A percentile compares a stretch with the other conserved stretches of the same genome.
phyloP scores from a whole-genome alignment of 2,329 filamentous ascomycete genomes.

The Leptographium galeiforme region DNA sequence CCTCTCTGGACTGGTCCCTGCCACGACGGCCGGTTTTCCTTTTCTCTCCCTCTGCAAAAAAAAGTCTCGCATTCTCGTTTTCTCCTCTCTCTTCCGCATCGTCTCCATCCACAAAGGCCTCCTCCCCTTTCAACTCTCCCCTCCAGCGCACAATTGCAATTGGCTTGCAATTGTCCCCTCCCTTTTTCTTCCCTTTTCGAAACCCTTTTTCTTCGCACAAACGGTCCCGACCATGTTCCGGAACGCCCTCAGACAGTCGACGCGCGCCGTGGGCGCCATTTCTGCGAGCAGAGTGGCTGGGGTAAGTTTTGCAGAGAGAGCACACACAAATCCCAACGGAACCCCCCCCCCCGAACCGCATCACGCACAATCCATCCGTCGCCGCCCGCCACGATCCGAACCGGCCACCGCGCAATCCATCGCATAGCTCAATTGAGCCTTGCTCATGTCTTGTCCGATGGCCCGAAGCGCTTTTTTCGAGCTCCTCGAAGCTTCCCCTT shows the following conservation, averaged over 20 bases:
- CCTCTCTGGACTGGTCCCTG: constrained; percentile 2
- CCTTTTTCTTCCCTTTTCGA: constrained; percentile 33
- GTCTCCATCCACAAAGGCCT: constrained; percentile 5
- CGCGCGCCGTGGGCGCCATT: constrained; percentile 86
- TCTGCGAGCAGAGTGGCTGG: constrained; percentile 85
- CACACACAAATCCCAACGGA: neutral
- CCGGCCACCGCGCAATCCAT: neutral
- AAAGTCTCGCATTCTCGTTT: constrained; percentile 10
- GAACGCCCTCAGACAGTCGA: constrained; percentile 94
- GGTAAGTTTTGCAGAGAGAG: constrained; percentile 52
- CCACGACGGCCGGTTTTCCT: constrained; percentile 6
- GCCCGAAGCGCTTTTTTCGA: neutral
- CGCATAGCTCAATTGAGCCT: neutral
- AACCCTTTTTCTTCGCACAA: constrained; percentile 22
- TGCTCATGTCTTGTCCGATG: neutral
- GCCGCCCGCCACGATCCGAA: neutral
- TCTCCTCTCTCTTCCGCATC: constrained; percentile 11
- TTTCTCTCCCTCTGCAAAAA: constrained; percentile 6
- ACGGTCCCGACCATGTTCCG: constrained; percentile 64
- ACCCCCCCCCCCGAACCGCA: neutral
- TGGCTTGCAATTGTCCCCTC: constrained; percentile 45
- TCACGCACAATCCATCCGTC: neutral
- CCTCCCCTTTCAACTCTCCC: constrained; percentile 2
- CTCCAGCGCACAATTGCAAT: constrained; percentile 37
- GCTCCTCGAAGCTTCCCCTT: neutral